Percentiles rank a stretch among this genome's conserved stretches.
Conservation (phyloP, 306 rosid species). For the Acacia melanoxylon region DNA sequence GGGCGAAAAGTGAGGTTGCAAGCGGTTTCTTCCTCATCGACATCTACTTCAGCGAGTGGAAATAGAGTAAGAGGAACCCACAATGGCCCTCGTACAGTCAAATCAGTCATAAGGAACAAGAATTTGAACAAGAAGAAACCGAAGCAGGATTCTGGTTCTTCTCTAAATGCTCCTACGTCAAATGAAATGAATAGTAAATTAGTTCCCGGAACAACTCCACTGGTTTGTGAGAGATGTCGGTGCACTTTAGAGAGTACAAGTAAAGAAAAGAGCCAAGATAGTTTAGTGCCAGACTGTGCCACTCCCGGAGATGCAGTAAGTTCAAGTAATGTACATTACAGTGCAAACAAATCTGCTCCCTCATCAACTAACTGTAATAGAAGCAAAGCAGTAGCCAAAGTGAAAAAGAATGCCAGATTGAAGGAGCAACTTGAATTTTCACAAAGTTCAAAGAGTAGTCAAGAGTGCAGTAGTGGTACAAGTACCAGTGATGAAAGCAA, state of each 20-base stretch:
- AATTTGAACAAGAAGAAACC: constrained; percentile 65
- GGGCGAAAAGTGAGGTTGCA: constrained; percentile 70
- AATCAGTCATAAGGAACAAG: constrained; percentile 71
- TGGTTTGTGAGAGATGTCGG: constrained; percentile 85
- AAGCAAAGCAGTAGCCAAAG: constrained; percentile 47
- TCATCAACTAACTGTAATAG: constrained; percentile 37
- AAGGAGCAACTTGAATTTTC: constrained; percentile 84
- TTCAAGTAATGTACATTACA: constrained; percentile 39
- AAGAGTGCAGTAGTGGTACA: constrained; percentile 89
- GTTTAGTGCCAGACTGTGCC: constrained; percentile 29
- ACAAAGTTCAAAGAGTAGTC: constrained; percentile 94
- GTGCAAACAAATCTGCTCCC: constrained; percentile 43
- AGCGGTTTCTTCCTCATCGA: constrained; percentile 58
- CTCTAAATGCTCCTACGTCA: constrained; percentile 45
- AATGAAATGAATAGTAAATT: constrained; percentile 45
- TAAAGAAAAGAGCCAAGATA: constrained; percentile 45
- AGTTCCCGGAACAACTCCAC: constrained; percentile 48
- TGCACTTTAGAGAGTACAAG: constrained; percentile 53
- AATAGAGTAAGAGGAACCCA: constrained; percentile 55
- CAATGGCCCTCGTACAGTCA: constrained; percentile 55
- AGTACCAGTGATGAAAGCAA: constrained; percentile 94
- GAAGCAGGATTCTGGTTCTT: constrained; percentile 59
- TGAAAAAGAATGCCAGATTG: constrained; percentile 53
- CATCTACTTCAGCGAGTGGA: constrained; percentile 50
- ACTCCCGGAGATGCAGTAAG: constrained; percentile 42